These are phyloP conservation scores for Diphasiastrum complanatum DNA, from an alignment of 83 land plant species.

Conservation along the genomic window DNA sequence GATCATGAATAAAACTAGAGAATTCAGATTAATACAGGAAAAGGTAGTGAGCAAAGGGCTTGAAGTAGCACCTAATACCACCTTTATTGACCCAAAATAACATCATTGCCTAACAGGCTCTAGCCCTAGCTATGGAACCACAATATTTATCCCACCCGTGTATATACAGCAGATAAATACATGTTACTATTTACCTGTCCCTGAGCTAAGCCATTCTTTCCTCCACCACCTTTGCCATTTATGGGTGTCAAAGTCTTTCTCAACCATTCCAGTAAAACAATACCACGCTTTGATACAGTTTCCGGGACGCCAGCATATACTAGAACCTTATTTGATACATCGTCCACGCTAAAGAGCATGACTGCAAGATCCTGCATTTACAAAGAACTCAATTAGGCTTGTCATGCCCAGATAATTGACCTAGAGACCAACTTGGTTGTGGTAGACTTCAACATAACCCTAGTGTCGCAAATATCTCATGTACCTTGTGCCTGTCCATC, in stretches of 20 bases:
- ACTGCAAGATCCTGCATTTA: constrained; percentile 57
- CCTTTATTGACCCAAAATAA: no score
- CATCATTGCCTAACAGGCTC: constrained; percentile 11
- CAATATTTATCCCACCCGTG: constrained; percentile 4
- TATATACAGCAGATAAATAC: not conserved
- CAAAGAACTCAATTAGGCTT: not conserved
- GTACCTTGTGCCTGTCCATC: constrained; percentile 59
- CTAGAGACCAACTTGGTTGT: not conserved
- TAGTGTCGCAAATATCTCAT: not conserved
- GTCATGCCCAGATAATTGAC: not conserved
- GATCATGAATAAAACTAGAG: no score
- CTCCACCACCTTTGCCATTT: constrained; percentile 82
- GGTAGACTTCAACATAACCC: not conserved
- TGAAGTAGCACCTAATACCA: no score
- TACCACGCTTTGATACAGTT: constrained; percentile 30
- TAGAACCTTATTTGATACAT: constrained; percentile 66
- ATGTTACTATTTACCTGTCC: constrained; percentile 55
- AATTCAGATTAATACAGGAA: no score
- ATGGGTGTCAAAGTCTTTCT: constrained; percentile 50
- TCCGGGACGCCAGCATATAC: constrained; percentile 88
- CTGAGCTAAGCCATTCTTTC: constrained; percentile 77
- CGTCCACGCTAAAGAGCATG: constrained; percentile 82
- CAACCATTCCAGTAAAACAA: constrained; percentile 67
- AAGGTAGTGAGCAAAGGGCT: no score
- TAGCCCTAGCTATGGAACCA: constrained; percentile 14